phyloP scores from a whole-genome alignment of 345 rosid genomes.

The Boechera divaricarpa region DNA sequence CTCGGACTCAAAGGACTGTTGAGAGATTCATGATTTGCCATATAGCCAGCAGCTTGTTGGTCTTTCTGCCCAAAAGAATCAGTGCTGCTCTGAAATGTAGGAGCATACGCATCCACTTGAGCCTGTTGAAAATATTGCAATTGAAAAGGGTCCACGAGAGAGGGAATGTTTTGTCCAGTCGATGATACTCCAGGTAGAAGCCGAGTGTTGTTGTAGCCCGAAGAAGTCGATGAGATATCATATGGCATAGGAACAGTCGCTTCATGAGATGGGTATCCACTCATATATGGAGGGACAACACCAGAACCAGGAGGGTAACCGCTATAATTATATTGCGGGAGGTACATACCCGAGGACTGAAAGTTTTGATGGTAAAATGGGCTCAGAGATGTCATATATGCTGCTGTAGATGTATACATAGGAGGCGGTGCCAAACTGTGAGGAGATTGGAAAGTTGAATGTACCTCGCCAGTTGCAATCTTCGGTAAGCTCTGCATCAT shows the following conservation, averaged over 20 bases:
- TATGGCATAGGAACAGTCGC: constrained; percentile 59
- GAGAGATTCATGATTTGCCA: constrained; percentile 62
- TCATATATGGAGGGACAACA: constrained; percentile 63
- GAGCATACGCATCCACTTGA: constrained; percentile 56
- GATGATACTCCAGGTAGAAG: constrained; percentile 37
- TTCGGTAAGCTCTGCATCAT: constrained; percentile 53
- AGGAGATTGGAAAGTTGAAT: constrained; percentile 65
- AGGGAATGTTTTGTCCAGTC: constrained; percentile 47
- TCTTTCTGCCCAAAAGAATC: constrained; percentile 60
- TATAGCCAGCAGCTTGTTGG: constrained; percentile 46
- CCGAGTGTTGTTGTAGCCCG: constrained; percentile 48
- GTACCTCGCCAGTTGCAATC: constrained; percentile 62
- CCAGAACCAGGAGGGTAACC: constrained; percentile 69
- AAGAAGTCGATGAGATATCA: constrained; percentile 57
- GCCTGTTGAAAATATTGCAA: constrained; percentile 75
- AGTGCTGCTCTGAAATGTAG: constrained; percentile 58
- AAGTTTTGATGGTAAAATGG: constrained; percentile 69
- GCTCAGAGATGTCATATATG: constrained; percentile 73
- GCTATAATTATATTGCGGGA: constrained; percentile 64
- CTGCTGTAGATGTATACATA: constrained; percentile 63
- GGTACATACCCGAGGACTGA: constrained; percentile 71
- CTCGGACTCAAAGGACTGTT: constrained; percentile 57
- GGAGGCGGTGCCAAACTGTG: constrained; percentile 62
- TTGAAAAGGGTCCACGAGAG: constrained; percentile 70
- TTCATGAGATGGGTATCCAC: constrained; percentile 78